These are phyloP conservation scores for Ballota nigra DNA, from an alignment of 257 asterid genomes.

Conservation along the genomic window DNA sequence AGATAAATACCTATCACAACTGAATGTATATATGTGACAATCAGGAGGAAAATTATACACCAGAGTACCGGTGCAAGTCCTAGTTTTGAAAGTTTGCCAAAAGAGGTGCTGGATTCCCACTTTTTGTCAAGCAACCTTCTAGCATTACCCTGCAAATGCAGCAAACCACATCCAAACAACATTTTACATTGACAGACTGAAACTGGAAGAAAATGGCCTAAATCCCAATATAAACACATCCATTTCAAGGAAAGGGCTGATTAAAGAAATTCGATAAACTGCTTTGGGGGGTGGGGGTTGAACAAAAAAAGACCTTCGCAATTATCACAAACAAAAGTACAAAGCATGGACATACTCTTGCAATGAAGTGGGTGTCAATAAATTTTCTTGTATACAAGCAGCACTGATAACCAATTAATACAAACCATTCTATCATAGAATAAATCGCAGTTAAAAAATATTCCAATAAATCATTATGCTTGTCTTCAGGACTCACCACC, in stretches of 20 bases:
- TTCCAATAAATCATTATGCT: not conserved
- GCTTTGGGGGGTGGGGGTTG: not conserved
- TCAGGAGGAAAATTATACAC: conserved; percentile 67
- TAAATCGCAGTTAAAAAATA: not conserved
- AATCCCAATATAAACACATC: not conserved
- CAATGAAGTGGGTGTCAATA: not conserved
- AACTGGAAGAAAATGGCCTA: not conserved
- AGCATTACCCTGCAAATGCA: conserved; percentile 77
- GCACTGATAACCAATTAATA: not conserved
- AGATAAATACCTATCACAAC: conserved; percentile 67
- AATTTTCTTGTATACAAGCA: not conserved
- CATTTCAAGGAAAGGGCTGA: not conserved
- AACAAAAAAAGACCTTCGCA: not conserved
- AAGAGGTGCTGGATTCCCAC: conserved; percentile 67
- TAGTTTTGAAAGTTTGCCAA: conserved; percentile 76
- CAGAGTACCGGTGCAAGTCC: conserved; percentile 97
- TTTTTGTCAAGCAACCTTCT: conserved; percentile 75
- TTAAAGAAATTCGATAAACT: conserved; percentile 1
- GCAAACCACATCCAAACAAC: conserved; percentile 26
- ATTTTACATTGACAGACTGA: not conserved
- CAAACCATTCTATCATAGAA: not conserved
- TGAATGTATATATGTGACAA: conserved; percentile 65
- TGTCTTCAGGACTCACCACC: conserved; percentile 5
- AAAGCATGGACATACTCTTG: not conserved
- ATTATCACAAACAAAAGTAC: not conserved